Evolutionary conservation across 2,329 filamentous ascomycete genomes (phyloP), one percentile per base, ranked within the genome.

Genomic region (Epichloe typhina): DNA sequence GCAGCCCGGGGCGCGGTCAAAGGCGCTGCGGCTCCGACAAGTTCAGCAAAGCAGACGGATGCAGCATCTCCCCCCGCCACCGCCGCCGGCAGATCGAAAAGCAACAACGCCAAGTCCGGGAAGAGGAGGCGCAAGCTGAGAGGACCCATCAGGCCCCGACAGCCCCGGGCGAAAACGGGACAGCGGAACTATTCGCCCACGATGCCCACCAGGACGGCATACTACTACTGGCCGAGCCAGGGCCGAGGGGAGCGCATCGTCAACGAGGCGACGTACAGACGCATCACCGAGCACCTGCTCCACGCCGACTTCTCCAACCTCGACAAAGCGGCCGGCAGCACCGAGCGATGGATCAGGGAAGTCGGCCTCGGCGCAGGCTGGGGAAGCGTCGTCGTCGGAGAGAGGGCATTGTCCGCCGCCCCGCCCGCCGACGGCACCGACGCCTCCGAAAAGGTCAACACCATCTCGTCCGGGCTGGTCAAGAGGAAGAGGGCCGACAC

Each of bases 301-400:
- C 79, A 84, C 52, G 76, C 89, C 0, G 85, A 89, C 63, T 93
- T 93, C 64, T 73, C 79, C 1, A 83, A 76, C 8, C 65, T 81
- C 3, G 76, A 78, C 11, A 76, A 83, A 46, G 82, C 84, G 0
- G 70, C 69, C 2, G 71, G 72, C 35, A 88, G 84, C 59, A 87
- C 86, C 2, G 69, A 66, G 48, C 78, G 84, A 49, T 93, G 86
- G 86, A 72, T 82, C 42, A 74, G 74, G 13, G 85, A 91, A 59
- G 79, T 84, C 1, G 76, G 75, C 15, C 69, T 72, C 51, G 74
- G 75, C 0, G 64, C 69, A 1, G 58, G 63, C 19, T 83, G 79
- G 79, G 76, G 76, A 0, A 61, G 72, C 8, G 64, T 68, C 0
- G 66, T 83, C 2, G 61, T 65, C 3, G 81, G 81, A 0, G 65